phyloP scores from a whole-genome alignment of 179 eudicot genomes.

The Gypsophila paniculata region DNA sequence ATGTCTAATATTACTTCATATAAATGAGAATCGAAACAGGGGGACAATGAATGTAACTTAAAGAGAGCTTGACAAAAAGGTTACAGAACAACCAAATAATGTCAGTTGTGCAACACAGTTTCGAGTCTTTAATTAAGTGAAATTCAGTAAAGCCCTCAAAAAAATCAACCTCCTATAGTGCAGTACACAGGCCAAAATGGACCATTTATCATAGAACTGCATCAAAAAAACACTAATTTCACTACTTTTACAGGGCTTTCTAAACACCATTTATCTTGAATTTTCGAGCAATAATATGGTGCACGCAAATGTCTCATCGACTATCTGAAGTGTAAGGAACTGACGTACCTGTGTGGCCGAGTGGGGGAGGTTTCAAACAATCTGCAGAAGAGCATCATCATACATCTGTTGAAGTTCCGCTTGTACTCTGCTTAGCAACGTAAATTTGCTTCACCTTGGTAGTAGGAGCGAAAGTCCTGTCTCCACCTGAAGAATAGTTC shows the following conservation, averaged over 20 bases:
- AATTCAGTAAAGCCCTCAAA: constrained; percentile 7
- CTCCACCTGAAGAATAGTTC: constrained; percentile 55
- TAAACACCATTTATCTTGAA: constrained; percentile 6
- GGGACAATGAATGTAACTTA: background rate
- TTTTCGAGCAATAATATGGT: background rate
- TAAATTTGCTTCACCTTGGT: constrained; percentile 80
- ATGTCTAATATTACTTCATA: background rate
- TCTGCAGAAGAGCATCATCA: constrained; percentile 6
- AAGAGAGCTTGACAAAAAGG: background rate
- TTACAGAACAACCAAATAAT: constrained; percentile 14
- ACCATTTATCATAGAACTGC: constrained; percentile 19
- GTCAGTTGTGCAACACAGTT: constrained; percentile 17
- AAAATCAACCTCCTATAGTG: constrained; percentile 22
- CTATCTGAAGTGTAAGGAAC: background rate
- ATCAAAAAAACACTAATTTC: constrained; percentile 13
- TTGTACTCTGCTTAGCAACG: constrained; percentile 70
- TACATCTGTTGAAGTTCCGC: constrained; percentile 32
- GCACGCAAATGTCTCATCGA: background rate
- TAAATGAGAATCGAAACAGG: background rate
- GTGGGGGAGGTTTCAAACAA: background rate
- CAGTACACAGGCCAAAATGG: constrained; percentile 18
- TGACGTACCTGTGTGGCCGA: background rate
- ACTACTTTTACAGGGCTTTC: constrained; percentile 27
- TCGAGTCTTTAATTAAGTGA: constrained; percentile 9
- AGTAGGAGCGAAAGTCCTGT: constrained; percentile 50